Evolutionary conservation across 2,329 filamentous ascomycete genomes (phyloP).

Genomic region (Claviceps digitariae): DNA sequence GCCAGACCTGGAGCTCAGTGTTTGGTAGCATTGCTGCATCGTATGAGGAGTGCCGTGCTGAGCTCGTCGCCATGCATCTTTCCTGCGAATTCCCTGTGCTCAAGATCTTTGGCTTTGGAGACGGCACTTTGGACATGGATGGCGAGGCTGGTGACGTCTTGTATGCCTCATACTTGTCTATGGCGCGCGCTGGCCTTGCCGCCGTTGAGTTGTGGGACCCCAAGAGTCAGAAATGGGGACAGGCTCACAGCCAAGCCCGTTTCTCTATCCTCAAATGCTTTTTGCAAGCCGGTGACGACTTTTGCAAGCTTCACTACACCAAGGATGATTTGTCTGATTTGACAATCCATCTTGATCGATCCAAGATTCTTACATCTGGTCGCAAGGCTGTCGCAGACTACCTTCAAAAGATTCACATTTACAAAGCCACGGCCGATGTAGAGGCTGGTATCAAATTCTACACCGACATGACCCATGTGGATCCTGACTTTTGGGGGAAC

Average conservation of each 20-base stretch:
- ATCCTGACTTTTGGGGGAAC: constrained; percentile 68
- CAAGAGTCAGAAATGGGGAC: constrained; percentile 81
- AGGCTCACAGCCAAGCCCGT: constrained; percentile 81
- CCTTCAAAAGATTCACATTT: constrained; percentile 82
- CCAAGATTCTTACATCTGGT: constrained; percentile 73
- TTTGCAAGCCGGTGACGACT: constrained; percentile 72
- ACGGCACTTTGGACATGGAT: constrained; percentile 59
- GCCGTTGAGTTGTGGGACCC: constrained; percentile 93
- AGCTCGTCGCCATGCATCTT: constrained; percentile 85
- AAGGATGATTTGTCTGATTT: constrained; percentile 66
- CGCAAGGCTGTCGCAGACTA: constrained; percentile 76
- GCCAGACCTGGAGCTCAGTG: constrained; percentile 87
- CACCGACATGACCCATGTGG: constrained; percentile 69
- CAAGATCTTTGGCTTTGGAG: constrained; percentile 81
- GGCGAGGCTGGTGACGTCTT: constrained; percentile 74
- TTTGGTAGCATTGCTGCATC: constrained; percentile 79
- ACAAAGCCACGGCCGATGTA: constrained; percentile 80
- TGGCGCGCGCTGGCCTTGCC: constrained; percentile 84
- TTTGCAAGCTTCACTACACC: constrained; percentile 67
- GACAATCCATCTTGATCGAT: constrained; percentile 69
- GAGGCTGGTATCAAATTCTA: constrained; percentile 68
- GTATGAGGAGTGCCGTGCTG: constrained; percentile 90
- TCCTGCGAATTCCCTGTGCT: constrained; percentile 81
- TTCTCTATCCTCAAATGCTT: constrained; percentile 81
- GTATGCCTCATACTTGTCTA: constrained; percentile 76